Percentiles rank a stretch among this genome's conserved stretches.
phyloP scores from a whole-genome alignment of 306 rosid species.

The Trichosanthes truncata region DNA sequence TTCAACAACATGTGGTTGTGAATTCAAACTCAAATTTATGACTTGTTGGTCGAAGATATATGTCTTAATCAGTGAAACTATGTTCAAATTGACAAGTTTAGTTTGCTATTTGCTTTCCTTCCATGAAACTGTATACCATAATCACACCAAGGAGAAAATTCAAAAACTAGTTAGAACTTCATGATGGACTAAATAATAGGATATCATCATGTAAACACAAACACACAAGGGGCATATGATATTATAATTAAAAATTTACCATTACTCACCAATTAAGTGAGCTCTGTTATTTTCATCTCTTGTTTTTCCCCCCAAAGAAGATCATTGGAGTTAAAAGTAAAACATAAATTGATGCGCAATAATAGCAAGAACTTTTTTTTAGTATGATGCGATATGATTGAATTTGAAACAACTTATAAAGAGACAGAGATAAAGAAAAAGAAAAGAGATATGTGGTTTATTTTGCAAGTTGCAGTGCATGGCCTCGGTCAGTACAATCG shows the following conservation, averaged over 20 bases:
- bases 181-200: slow-evolving; percentile 1
- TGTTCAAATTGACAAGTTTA: neutral
- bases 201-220: neutral
- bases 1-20: too few relatives aligned
- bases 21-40: too few relatives aligned
- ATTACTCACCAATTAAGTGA: neutral
- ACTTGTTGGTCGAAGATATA: too few relatives aligned
- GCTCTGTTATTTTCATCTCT: neutral
- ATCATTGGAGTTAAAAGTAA: neutral
- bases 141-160: neutral
- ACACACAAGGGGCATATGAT: neutral
- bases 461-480: slow-evolving; percentile 11
- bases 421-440: neutral
- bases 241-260: neutral
- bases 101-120: neutral
- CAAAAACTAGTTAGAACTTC: neutral
- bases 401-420: neutral
- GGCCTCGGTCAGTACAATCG: slow-evolving; percentile 7
- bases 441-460: neutral
- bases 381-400: slow-evolving; percentile 8
- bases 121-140: neutral
- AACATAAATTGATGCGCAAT: neutral
- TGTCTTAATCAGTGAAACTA: too few relatives aligned
- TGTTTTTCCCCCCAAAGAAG: neutral
- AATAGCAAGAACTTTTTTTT: neutral